Base-by-base conservation (phyloP, 805 yeast genomes). In the Kregervanrija pseudodelftensis region DNA sequence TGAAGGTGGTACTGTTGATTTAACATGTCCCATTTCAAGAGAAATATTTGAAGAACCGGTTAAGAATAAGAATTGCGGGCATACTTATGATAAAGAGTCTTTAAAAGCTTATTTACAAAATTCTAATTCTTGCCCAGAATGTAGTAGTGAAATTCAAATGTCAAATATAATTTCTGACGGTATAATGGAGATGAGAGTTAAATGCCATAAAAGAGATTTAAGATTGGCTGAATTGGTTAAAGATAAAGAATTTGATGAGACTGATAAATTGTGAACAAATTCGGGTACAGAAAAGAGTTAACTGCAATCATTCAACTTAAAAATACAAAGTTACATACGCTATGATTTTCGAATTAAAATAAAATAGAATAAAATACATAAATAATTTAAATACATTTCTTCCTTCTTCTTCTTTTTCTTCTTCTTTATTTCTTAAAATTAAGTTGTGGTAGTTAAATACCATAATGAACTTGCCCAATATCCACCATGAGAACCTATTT, bases 1-100 rank as follows among this genome's bases (percentile, higher is more conserved):
- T 5, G 78, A 76, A 9, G 95, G 93, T 45, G 93, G 93, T 34
- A 74, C 65, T 33, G 66, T 85, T n/a, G 78, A 80, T 39, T 57
- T 85, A 46, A 72, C 68, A 22, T 88, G 90, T 57, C 91, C 91
- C 0, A 67, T 85, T 11, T 76, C 89, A 0, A 56, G 74, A 46
- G 66, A 70, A 42, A 59, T 66, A 37, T 82, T 76, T 59, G 66
- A 60, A 16, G 63, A 63, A 3, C 93, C 95, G 0, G 67, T 76
- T 53, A 72, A 66, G n/a, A 76, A 82, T 3, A 61, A 53, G 22
- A 61, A 57, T 30, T 85, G 95, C 61, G 66, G 68, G 0, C 95
- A 85, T 62, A 75, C 77, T 0, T 83, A 72, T 56, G 90, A 84
- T 52, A 61, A 65, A 42, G 62, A 54, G 3, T 70, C 76, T 15